Percentiles rank a stretch among this genome's conserved stretches.
Conservation (phyloP, 179 eudicot genomes). For the Corrigiola litoralis region DNA sequence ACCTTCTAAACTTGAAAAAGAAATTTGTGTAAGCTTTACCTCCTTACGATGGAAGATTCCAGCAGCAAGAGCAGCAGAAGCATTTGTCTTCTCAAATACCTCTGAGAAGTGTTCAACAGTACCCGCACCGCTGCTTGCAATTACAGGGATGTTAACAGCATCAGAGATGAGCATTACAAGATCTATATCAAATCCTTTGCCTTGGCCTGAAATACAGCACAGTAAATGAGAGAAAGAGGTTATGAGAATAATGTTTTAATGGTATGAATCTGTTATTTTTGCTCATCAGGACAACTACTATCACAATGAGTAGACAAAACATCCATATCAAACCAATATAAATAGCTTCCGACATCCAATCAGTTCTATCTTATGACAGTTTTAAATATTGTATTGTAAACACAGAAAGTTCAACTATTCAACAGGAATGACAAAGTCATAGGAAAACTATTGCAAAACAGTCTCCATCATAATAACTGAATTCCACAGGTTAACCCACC, state of each 20-base stretch:
- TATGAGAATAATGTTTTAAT: background rate
- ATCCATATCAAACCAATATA: background rate
- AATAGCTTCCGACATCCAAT: too few species aligned
- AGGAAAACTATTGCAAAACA: background rate
- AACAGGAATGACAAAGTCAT: background rate
- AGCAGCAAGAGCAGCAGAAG: conserved; percentile 99
- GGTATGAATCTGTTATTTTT: background rate
- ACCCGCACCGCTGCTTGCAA: conserved; percentile 99
- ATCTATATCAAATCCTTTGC: conserved; percentile 88
- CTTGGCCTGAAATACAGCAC: conserved; percentile 62
- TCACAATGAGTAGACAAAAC: background rate
- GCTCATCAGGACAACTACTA: background rate
- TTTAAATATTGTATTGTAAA: too few species aligned
- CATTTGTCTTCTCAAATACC: conserved; percentile 82
- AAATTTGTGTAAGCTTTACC: conserved; percentile 40
- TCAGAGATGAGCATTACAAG: conserved; percentile 70
- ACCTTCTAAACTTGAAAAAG: too few species aligned
- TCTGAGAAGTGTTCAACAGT: conserved; percentile 77
- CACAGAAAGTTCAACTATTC: background rate
- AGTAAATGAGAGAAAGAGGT: background rate
- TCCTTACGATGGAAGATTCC: conserved; percentile 93
- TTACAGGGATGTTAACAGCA: conserved; percentile 89
- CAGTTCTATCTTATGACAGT: too few species aligned
- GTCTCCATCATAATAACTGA: background rate
- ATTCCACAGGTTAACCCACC: too few species aligned